Base-by-base conservation (phyloP, 2,329 filamentous ascomycete species). In the Dothideomycetes sp. region DNA sequence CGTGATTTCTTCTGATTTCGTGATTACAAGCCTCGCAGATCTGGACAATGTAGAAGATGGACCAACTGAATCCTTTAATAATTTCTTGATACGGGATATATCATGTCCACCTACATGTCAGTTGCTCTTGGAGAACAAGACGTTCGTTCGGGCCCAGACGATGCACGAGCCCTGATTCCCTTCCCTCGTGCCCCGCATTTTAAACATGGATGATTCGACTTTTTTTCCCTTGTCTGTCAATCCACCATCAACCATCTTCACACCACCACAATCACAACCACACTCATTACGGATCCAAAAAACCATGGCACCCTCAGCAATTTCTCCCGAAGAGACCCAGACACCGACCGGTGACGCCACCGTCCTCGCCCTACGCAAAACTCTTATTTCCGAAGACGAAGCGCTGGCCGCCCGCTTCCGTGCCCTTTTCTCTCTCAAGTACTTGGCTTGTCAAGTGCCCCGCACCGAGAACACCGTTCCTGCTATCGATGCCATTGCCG, bases 371-470 rank as follows among this genome's bases (percentile, higher is more conserved):
- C 73, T 93, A 38, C 81, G 86, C 56, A 74, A 82, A 55, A 83
- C 81, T 45, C 78, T 98, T 45, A 80, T 74, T 53, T 82, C 83
- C 34, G 91, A 96, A 67, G 66, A 74, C 11, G 82, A 84, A 47
- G 79, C 88, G 32, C 82, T 98, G 41, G 82, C 88, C 27, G 73
- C 85, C 49, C 86, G 91, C 49, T 98, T 96, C 67, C 86, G 91
- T 54, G 89, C 91, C 30, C 83, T 98, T 53, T 98, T 98, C 70
- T 95, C 89, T 13, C 79, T 98, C 46, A 98, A 98, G 69, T 84
- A 96, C 61, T 70, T 96, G 46, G 89, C 91, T 33, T 80, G 76
- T 44, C 75, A 80, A 49, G 62, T 72, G 25, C 73, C 74, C 8
- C 63, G 74, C 1, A 75, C 69, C 19, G 61, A 68, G 29, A 65